phyloP scores from a whole-genome alignment of 192 early-diverging fungal genomes.

The Backusella tuberculispora region DNA sequence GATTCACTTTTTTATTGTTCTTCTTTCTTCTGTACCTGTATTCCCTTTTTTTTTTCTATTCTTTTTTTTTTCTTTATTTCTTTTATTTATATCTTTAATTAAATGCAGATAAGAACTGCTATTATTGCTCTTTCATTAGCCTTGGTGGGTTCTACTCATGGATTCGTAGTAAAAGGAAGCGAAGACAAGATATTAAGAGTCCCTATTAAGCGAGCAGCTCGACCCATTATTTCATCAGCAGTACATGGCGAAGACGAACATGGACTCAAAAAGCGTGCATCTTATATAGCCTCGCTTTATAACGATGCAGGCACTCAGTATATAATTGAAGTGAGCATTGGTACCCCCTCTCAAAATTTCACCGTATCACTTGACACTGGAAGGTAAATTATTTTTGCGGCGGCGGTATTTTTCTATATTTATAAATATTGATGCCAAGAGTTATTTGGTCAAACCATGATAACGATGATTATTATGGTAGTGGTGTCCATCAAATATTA shows the following conservation, averaged over 20 bases:
- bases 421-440: neutral
- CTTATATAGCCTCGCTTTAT: slow-evolving; percentile 25
- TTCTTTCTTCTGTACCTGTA: slow-evolving; percentile 10
- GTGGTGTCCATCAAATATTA: neutral
- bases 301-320: slow-evolving; percentile 41
- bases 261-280: slow-evolving; percentile 18
- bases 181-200: slow-evolving; percentile 4
- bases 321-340: slow-evolving; percentile 28
- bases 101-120: slow-evolving; percentile 5
- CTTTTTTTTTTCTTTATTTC: neutral
- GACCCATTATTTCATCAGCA: neutral
- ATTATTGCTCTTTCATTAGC: slow-evolving; percentile 10
- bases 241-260: neutral
- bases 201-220: neutral
- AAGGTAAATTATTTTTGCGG: slow-evolving; percentile 29
- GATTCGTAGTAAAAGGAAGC: neutral
- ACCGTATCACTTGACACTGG: slow-evolving; percentile 38
- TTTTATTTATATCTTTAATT: neutral
- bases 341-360: slow-evolving; percentile 36
- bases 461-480: neutral
- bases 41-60: neutral
- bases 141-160: neutral
- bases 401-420: neutral
- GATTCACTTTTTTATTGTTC: neutral
- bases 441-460: neutral